Conservation (phyloP, 768 basidiomycete species). For the Tricholoma saponaceum region DNA sequence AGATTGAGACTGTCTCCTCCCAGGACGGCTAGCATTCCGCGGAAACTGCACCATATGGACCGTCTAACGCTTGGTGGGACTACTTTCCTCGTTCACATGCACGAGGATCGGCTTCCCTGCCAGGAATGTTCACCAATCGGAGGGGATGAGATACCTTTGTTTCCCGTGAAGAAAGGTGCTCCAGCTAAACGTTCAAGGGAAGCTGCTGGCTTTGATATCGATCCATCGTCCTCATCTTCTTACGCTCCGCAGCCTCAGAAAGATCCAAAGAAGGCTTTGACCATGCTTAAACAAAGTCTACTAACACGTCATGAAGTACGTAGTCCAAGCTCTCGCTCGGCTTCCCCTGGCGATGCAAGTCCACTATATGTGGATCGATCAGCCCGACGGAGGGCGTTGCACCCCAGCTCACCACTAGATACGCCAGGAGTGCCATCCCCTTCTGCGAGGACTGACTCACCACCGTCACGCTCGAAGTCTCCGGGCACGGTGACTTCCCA, state of each 20-base stretch:
- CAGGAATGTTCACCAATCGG: constrained; percentile 50
- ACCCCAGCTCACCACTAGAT: constrained; percentile 47
- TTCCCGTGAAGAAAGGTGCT: constrained; percentile 26
- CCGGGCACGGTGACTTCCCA: constrained; percentile 29
- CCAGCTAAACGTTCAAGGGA: constrained; percentile 25
- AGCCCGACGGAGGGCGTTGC: constrained; percentile 61
- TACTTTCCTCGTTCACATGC: constrained; percentile 67
- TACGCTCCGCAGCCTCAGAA: constrained; percentile 24
- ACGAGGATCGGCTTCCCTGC: constrained; percentile 59
- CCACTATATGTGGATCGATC: constrained; percentile 62
- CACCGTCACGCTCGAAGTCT: constrained; percentile 19
- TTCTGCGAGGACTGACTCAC: constrained; percentile 8
- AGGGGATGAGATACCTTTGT: constrained; percentile 58
- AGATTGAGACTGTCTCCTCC: constrained; percentile 62
- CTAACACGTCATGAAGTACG: constrained; percentile 44
- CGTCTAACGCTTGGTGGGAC: constrained; percentile 65
- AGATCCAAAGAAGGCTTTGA: constrained; percentile 63
- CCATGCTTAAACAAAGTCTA: constrained; percentile 59
- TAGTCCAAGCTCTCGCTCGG: constrained; percentile 13
- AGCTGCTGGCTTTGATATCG: constrained; percentile 19
- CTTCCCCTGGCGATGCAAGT: constrained; percentile 10
- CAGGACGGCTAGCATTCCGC: constrained; percentile 66
- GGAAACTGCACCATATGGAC: constrained; percentile 60
- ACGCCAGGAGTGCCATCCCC: constrained; percentile 41
- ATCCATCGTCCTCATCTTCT: constrained; percentile 13